Evolutionary conservation across 345 rosid genomes (phyloP).

Genomic region (Citrus unshiu): DNA sequence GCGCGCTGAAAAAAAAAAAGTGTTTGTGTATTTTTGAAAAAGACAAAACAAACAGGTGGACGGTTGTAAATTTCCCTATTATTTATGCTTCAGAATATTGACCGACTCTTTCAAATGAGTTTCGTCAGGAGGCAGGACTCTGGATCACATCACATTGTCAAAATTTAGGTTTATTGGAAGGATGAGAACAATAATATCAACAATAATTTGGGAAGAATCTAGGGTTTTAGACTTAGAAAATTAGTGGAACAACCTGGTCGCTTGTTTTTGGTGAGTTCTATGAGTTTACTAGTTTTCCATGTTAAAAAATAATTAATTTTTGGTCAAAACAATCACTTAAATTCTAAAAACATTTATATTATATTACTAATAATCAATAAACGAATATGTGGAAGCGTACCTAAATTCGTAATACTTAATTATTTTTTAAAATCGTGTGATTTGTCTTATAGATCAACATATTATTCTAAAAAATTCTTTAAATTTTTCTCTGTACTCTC

Average conservation of each 20-base stretch:
- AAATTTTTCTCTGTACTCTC: fast-evolving
- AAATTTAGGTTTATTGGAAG: neutral
- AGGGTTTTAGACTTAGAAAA: neutral
- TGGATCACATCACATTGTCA: neutral
- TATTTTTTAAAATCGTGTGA: fast-evolving
- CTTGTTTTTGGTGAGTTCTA: neutral
- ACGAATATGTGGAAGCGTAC: fast-evolving
- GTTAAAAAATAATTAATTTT: too few relatives aligned
- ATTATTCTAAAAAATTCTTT: too few relatives aligned
- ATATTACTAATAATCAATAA: too few relatives aligned
- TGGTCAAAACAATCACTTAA: too few relatives aligned
- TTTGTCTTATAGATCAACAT: too few relatives aligned
- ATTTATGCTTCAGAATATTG: neutral
- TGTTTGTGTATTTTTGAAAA: too few relatives aligned
- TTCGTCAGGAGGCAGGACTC: neutral
- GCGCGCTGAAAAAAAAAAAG: too few relatives aligned
- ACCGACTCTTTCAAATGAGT: neutral
- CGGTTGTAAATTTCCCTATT: too few relatives aligned
- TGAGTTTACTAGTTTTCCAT: neutral
- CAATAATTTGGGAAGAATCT: neutral
- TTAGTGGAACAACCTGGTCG: neutral
- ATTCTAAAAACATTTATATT: too few relatives aligned
- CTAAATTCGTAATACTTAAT: fast-evolving
- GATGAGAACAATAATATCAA: neutral
- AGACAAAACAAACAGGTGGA: too few relatives aligned